Base-by-base conservation (phyloP, 1,284 basidiomycete genomes). In the Erythrobasidium hasegawianum region DNA sequence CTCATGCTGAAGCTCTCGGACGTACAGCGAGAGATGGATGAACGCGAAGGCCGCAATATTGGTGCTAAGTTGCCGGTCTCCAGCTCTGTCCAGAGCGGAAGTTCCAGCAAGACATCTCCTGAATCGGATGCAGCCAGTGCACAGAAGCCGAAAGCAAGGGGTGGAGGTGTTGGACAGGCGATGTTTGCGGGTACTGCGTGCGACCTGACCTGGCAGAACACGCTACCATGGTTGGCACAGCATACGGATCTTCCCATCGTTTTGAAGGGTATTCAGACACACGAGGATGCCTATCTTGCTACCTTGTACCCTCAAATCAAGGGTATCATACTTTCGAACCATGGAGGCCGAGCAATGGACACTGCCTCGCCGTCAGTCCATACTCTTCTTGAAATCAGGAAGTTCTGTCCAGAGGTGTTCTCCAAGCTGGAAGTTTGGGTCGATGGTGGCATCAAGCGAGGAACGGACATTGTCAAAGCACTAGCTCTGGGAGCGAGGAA, bases 401-500 rank as follows among this genome's bases (percentile, higher is more conserved):
- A 83, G 70, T 81, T 86, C 71, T 81, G 85, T 47, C 90, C 90
- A 0, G 85, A 88, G 68, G 80, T 90, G n/a, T 87, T 94, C 68
- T 76, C 83, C 27, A 77, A 78, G 72, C 70, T 81, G 64, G 82
- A 84, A 85, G 88, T 97, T 14, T 94, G 89, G 72, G 85, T 95
- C 64, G 93, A 97, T 75, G 93, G 93, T 14, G 93, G 92, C 2
- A 81, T 92, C 38, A 81, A 83, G 59, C 83, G 93, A 49, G 93
- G 93, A 22, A 92, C 89, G 82, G 91, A 94, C 76, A 86, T 95
- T 8, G 79, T 97, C 59, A 97, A 97, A 78, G 91, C 92, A 0
- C 78, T 97, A 1, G 94, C 90, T 71, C 81, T 97, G 26, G 94
- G 93, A 41, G 94, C 93, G 1, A 87, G 81, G 70, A 91, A 89